A percentile compares a stretch with the other conserved stretches of the same genome.
Conservation (phyloP, 1,284 basidiomycete species). For the Naganishia sp. region DNA sequence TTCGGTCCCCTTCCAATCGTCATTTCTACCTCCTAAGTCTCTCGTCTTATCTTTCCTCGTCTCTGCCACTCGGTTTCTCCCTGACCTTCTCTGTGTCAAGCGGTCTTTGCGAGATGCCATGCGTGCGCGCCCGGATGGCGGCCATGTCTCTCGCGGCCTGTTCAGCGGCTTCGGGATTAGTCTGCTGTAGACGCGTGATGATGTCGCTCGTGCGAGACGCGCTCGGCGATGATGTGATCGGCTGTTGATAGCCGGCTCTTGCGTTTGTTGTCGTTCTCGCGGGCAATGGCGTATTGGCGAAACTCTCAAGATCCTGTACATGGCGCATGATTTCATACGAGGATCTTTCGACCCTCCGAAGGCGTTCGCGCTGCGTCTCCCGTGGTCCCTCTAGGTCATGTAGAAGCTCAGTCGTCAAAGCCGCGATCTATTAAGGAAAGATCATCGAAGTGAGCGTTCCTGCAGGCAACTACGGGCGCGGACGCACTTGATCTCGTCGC, state of each 20-base stretch:
- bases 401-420: not conserved
- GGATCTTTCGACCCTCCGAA: not conserved
- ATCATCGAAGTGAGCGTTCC: not conserved
- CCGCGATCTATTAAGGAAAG: conserved; percentile 4
- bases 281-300: not conserved
- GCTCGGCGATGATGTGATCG: no score
- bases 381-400: conserved; percentile 6
- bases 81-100: not conserved
- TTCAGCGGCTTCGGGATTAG: conserved; percentile 14
- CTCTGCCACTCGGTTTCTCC: not conserved
- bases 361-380: not conserved
- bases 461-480: no score
- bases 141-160: conserved; percentile 25
- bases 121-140: conserved; percentile 19
- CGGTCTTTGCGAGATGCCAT: conserved; percentile 7
- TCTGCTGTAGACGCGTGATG: conserved; percentile 15
- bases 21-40: no score
- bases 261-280: not conserved
- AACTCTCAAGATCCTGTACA: conserved; percentile 1
- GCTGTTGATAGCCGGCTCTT: not conserved
- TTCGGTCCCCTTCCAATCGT: no score
- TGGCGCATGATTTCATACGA: conserved; percentile 14
- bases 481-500: no score
- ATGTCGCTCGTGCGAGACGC: not conserved
- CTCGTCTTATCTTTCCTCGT: not conserved